Evolutionary conservation across 23 red algal species (phyloP), one percentile per base, ranked within the genome.

Genomic region (Cyanidiococcus yangmingshanensis): DNA sequence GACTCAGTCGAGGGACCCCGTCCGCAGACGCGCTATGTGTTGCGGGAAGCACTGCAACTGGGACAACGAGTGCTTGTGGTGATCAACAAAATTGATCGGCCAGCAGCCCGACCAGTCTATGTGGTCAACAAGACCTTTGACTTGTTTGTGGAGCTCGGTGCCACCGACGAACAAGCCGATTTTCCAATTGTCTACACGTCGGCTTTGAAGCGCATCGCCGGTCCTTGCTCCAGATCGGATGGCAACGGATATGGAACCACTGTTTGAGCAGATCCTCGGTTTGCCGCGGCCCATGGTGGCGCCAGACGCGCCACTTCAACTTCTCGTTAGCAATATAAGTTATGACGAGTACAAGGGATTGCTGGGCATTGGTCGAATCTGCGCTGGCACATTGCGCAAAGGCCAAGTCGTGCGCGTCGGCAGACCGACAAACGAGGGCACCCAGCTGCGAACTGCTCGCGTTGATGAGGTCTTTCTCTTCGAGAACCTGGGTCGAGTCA

Each of bases 61-160:
- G 86, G 86, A 27, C 87, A 85, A 68, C 83, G 84, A 37, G 86
- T 95, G 3, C 82, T 74, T 0, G 82, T 95, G 16, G 87, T 95
- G 37, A 82, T 95, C 17, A 95, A 95, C 82, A 95, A 95, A 74
- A 95, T 95, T 77, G 90, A 95, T 77, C 82, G 90, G 2, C 90
- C 90, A 1, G 77, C 81, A 38, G 76, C 80, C 7, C 83, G 90
- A 16, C 90, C 90, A 2, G 85, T 89, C 40, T 95, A 37, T 41
- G 90, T 95, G 15, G 82, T 95, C 1, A 86, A 95, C 77, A 67
- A 75, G 59, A 95, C 90, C 3, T 95, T 95, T 74, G 90, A 95
- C 76, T 75, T 95, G 26, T 89, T 95, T 80, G 85, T 83, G 45
- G 90, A 95, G 40, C 82, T 95, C 3, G 90, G 90, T 77, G 90